Conservation (phyloP, 1,139 yeast species). For the Lodderomyces orthopsilosis region DNA sequence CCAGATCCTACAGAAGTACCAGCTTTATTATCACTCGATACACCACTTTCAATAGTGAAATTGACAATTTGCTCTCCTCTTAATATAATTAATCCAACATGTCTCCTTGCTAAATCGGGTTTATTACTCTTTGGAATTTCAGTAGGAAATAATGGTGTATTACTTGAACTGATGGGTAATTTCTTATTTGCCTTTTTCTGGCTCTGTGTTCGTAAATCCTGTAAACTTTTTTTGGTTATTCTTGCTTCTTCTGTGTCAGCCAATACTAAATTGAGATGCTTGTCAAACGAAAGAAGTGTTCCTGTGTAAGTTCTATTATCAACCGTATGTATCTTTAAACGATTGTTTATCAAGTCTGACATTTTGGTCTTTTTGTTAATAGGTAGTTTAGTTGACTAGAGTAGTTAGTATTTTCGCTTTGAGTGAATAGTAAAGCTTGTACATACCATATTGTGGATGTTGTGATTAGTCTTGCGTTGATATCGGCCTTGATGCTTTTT, state of each 20-base stretch:
- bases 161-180: slow-evolving; percentile 4
- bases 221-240: slow-evolving; percentile 57
- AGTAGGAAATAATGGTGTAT: slow-evolving; percentile 17
- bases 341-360: slow-evolving; percentile 71
- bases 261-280: slow-evolving; percentile 82
- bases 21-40: slow-evolving; percentile 48
- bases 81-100: slow-evolving; percentile 75
- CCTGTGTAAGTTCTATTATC: slow-evolving; percentile 82
- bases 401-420: neutral
- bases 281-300: slow-evolving; percentile 81
- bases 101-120: slow-evolving; percentile 58
- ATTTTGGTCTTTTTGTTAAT: slow-evolving; percentile 48
- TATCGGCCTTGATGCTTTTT: neutral
- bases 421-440: neutral
- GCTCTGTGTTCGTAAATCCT: slow-evolving; percentile 30
- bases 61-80: slow-evolving; percentile 91
- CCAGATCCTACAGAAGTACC: slow-evolving; percentile 48
- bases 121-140: slow-evolving; percentile 2
- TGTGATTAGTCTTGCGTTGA: neutral
- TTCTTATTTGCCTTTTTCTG: neutral
- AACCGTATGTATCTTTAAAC: slow-evolving; percentile 67
- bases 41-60: slow-evolving; percentile 77
- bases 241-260: slow-evolving; percentile 85
- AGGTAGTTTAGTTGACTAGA: slow-evolving; percentile 15
- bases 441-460: slow-evolving; percentile 4